Evolutionary conservation across 345 rosid genomes (phyloP), one percentile per base, ranked within the genome.

Genomic region (Salix purpurea): DNA sequence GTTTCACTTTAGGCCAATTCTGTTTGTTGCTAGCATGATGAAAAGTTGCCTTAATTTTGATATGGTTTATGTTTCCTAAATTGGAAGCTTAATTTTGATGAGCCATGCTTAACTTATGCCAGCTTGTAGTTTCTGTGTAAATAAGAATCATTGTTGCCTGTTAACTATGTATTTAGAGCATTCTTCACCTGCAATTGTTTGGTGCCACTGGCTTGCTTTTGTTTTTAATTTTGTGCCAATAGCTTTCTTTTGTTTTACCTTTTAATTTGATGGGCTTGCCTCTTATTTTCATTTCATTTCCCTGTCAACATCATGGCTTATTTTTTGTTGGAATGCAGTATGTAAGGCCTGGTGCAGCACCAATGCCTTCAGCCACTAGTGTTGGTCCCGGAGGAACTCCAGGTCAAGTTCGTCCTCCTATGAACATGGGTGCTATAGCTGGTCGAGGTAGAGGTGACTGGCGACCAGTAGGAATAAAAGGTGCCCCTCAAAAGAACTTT

Each of bases 401-500:
- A 52, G 91, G 92, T 78, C 98, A 91, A 87, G 84, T 87, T 79
- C 98, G 94, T 75, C 99, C 97, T 70, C 87, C 87, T 19, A 79
- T 82, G 24, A 91, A 83, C 78, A 74, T 88, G 81, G 91, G 83
- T 82, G 84, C 87, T 50, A 78, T 83, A 82, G 83, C 87, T 85
- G 98, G 97, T 78, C 95, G 98, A 75, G 98, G 97, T 65, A 92
- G 98, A 84, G 97, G 97, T 80, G 99, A 96, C 58, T 92, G 97
- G 98, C 90, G 98, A 72, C 92, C 93, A 70, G 21, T 76, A 71
- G 98, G 93, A 79, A 84, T 87, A 80, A 92, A 91, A 85, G 79
- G 79, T 86, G 90, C 81, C 83, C 77, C 92, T 77, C 99, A 91
- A 83, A 96, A 94, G 83, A 85, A 90, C 78, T 89, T 86, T 77